Percentiles rank a stretch among this genome's conserved stretches.
Conservation (phyloP, 2,329 filamentous ascomycete genomes). For the Dothistroma pini region DNA sequence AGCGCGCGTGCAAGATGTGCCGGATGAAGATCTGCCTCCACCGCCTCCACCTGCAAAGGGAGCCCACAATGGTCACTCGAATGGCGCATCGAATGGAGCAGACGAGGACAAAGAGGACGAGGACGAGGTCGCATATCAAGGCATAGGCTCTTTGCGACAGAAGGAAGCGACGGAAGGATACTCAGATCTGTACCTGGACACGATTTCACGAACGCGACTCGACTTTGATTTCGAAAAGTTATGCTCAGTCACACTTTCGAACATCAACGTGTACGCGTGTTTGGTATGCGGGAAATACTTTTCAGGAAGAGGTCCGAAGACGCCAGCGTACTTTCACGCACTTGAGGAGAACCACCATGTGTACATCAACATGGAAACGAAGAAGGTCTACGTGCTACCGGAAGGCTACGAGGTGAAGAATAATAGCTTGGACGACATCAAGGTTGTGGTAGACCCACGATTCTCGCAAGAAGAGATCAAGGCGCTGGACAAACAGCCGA, state of each 20-base stretch:
- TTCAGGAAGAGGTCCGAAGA: conserved; percentile 88
- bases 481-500: conserved; percentile 64
- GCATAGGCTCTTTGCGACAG: conserved; percentile 57
- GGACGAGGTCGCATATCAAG: conserved; percentile 30
- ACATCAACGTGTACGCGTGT: conserved; percentile 98
- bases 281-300: conserved; percentile 98
- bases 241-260: conserved; percentile 91
- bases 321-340: conserved; percentile 95
- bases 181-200: conserved; percentile 94
- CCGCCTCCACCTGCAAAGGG: conserved; percentile 29
- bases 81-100: conserved; percentile 29
- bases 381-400: conserved; percentile 85
- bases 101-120: conserved; percentile 37
- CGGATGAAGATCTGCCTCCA: conserved; percentile 33
- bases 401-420: conserved; percentile 97
- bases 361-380: conserved; percentile 94
- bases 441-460: conserved; percentile 90
- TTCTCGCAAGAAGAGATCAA: conserved; percentile 78
- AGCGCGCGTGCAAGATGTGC: conserved; percentile 43
- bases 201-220: conserved; percentile 84
- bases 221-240: conserved; percentile 99
- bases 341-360: conserved; percentile 95
- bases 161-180: conserved; percentile 80
- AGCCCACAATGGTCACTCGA: conserved; percentile 36
- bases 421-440: conserved; percentile 94